Evolutionary conservation across 805 yeast species (phyloP), one percentile per base, ranked within the genome.

Genomic region (Wickerhamiella hasegawae): DNA sequence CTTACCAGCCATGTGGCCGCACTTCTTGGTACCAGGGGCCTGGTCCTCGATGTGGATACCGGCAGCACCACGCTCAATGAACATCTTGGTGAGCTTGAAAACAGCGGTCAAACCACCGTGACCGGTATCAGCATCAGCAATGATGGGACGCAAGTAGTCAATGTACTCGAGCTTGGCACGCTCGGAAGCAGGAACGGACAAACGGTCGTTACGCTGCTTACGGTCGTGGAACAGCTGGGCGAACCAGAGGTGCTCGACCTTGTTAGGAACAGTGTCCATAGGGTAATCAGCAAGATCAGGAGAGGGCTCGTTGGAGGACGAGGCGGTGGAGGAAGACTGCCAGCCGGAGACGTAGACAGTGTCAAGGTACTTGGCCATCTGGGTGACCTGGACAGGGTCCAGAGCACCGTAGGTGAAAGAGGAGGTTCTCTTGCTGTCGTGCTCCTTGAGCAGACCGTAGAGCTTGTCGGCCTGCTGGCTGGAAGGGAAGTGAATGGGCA

Each of bases 1-100:
- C 62, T 90, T 83, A 51, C 97, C 97, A 46, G 94, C 96, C 97
- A 87, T 87, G 63, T 87, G 97, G 42, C 97, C 97, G 66, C 97
- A 87, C 65, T 87, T 87, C 62, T 87, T 87, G 51, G 96, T 87
- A 51, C 96, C 95, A 37, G 97, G 94, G 37, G 96, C 95, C 69
- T 87, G 97, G 62, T 87, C 97, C 65, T 87, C 98, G 57, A 87
- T 84, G 59, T 87, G 98, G 52, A 87, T 84, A 55, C 97, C 97
- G 40, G 97, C 96, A 38, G 97, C 98, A 60, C 97, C 97, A 52
- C 92, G 75, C 66, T 87, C 97, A 49, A 87, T 81, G 56, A 87
- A 87, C 74, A 87, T 68, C 66, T 87, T 87, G 52, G 95, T 84
- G 58, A 87, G 72, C 64, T 87, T 87, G 64, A 84, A 78, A 47